These are phyloP conservation scores for Vaucheria bursata DNA, from an alignment of 352 stramenopile genomes.

Conservation along the genomic window DNA sequence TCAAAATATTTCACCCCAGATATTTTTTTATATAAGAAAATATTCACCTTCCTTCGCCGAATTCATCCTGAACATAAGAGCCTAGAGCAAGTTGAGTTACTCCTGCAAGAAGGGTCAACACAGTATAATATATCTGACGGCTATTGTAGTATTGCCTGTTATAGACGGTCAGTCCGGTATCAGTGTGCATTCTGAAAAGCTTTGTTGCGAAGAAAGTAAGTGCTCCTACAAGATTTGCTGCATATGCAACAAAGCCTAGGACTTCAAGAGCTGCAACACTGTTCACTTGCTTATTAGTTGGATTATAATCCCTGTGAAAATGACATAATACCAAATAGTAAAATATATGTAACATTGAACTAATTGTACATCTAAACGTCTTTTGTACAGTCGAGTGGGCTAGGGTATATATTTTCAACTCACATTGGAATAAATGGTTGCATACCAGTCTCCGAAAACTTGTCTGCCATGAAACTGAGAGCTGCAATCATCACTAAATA, in stretches of 20 bases:
- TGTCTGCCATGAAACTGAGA: background rate
- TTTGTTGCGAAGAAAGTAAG: background rate
- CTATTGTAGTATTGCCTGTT: background rate
- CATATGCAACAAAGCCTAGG: background rate
- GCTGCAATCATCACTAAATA: background rate
- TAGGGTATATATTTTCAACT: no score
- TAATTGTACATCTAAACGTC: no score
- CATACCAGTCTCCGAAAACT: background rate
- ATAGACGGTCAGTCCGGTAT: background rate
- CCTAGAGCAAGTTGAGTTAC: background rate
- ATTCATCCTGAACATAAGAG: constrained; percentile 1
- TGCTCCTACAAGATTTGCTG: background rate
- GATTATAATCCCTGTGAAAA: background rate
- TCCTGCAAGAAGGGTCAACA: background rate
- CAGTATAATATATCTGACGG: background rate
- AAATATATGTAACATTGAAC: no score
- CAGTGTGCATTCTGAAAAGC: background rate
- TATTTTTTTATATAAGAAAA: no score
- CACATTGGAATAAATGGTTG: constrained; percentile 9
- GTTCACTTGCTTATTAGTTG: background rate
- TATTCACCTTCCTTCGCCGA: background rate
- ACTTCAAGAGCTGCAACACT: background rate
- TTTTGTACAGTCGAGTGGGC: no score
- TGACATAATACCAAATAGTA: no score
- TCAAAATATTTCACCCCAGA: no score